Base-by-base conservation (phyloP, 768 basidiomycete genomes). In the Cystobasidium tubakii region DNA sequence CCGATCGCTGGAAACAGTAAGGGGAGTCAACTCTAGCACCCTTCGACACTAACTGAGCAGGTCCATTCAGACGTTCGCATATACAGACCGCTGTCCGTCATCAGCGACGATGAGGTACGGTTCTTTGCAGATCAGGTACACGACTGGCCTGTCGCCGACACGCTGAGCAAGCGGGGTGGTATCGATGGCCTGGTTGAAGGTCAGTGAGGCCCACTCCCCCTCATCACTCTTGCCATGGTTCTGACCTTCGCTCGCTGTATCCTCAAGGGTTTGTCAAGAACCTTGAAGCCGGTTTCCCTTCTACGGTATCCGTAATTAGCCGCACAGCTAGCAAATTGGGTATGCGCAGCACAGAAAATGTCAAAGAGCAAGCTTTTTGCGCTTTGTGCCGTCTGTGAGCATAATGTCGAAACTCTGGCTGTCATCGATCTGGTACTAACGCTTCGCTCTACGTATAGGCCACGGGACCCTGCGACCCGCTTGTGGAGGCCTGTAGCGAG, bases 241-340 rank as follows among this genome's bases (percentile, higher is more conserved):
- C n/a, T 25, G 7, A 43, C 36, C 6, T n/a, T 27, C 27, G 62
- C 21, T 31, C 27, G 29, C 27, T 27, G 7, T 29, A 23, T 34
- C 29, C 9, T 54, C 12, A 43, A 67, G 65, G 29, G 43, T 74
- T 69, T 25, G 43, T 69, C 53, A 21, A 46, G 3, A 65, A 65
- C 21, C 71, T 79, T 33, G 76, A 79, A 29, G 67, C 55, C 27
- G 60, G 65, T 23, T 79, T 79, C 67, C 77, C 78, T 1, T 75
- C 74, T 3, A 79, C 78, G 3, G 77, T 77, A 6, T 78, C 76
- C 29, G 77, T 75, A 69, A 76, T 79, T 69, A 64, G 74, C 23
- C 74, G 76, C 13, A 79, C 78, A 0, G 76, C 77, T 0, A 75
- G 75, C 34, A 79, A 79, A 65, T 63, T 79, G 1, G 77, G 76